Conservation (phyloP, 1,284 basidiomycete genomes). For the Ganoderma sinense region DNA sequence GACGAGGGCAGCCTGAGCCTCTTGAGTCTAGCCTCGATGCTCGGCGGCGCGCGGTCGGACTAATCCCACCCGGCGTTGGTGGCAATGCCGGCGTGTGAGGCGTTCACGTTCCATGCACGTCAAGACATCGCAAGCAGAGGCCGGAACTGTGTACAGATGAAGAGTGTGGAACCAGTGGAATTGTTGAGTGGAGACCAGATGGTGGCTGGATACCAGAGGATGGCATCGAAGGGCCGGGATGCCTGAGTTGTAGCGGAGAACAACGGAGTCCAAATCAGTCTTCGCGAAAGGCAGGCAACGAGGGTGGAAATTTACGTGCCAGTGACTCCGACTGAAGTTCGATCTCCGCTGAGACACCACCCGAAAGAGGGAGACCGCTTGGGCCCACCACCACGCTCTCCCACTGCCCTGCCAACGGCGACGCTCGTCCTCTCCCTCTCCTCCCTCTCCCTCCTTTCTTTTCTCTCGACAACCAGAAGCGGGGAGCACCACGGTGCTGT, state of each 20-base stretch:
- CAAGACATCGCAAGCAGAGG: not conserved
- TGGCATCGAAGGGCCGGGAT: not conserved
- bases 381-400: conserved; percentile 12
- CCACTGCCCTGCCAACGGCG: conserved; percentile 34
- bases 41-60: not conserved
- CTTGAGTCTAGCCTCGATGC: not conserved
- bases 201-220: too few species aligned
- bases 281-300: not conserved
- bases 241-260: not conserved
- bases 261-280: not conserved
- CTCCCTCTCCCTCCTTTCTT: conserved; percentile 26
- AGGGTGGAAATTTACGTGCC: not conserved
- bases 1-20: not conserved
- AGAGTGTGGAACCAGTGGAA: not conserved
- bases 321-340: not conserved
- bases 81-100: not conserved
- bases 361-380: not conserved
- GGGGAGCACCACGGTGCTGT: conserved; percentile 32
- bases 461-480: conserved; percentile 29
- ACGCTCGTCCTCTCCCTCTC: conserved; percentile 22
- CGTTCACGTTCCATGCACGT: not conserved
- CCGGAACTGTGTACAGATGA: not conserved
- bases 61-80: not conserved
- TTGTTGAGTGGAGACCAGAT: not conserved
- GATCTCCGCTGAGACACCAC: not conserved